Conservation (phyloP, 129 eudicot species). For the Chrysanthemum seticuspe region DNA sequence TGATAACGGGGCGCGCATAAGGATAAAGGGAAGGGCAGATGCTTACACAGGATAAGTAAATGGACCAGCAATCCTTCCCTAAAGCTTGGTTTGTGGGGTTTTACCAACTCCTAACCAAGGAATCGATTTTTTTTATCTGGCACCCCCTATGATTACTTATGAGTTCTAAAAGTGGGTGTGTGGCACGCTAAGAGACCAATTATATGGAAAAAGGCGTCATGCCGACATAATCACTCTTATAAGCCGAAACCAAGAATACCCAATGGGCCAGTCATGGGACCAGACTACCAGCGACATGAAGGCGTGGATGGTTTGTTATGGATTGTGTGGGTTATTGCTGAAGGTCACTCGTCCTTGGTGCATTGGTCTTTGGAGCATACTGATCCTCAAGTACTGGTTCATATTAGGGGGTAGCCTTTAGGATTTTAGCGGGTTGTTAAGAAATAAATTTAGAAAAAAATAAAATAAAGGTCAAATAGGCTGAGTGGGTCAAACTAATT, state of each 20-base stretch:
- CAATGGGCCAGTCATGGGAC: background rate
- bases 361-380: background rate
- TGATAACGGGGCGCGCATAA: background rate
- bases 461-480: too few relatives aligned
- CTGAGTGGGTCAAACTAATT: background rate
- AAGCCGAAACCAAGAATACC: conserved; percentile 18
- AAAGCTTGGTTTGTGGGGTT: conserved; percentile 35
- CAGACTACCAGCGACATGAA: background rate
- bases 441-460: too few relatives aligned
- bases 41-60: background rate
- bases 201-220: conserved; percentile 14
- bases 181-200: conserved; percentile 25
- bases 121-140: conserved; percentile 33
- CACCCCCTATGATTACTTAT: conserved; percentile 21
- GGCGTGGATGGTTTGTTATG: conserved; percentile 3
- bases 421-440: too few relatives aligned
- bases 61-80: conserved; percentile 13
- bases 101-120: conserved; percentile 29
- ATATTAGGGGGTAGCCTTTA: too few relatives aligned
- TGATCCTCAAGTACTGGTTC: too few relatives aligned
- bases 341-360: background rate
- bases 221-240: conserved; percentile 12
- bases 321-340: background rate
- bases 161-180: conserved; percentile 13
- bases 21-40: conserved; percentile 15